phyloP scores from a whole-genome alignment of 495 filamentous ascomycete species.

The Filosporella fistucella region DNA sequence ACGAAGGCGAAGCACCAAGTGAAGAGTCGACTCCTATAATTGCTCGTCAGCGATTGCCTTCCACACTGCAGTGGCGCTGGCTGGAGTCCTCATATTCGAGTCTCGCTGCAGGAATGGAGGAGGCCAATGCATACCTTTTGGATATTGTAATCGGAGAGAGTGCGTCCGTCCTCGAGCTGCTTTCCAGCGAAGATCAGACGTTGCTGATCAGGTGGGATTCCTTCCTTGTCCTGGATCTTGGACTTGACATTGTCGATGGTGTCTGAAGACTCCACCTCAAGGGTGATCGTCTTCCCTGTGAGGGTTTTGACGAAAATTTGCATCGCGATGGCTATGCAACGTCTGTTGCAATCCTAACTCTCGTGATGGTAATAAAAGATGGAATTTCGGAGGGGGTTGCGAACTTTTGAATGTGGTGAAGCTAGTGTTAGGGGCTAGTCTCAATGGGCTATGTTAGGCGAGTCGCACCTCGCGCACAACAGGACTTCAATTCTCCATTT shows the following conservation, averaged over 20 bases:
- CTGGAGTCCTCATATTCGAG: no score
- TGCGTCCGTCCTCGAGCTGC: constrained; percentile 99
- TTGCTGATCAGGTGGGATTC: constrained; percentile 99
- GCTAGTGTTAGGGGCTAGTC: no score
- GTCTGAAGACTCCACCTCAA: constrained; percentile 99
- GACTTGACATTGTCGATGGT: constrained; percentile 99
- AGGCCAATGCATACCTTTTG: no score
- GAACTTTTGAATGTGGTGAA: no score
- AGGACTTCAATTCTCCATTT: no score
- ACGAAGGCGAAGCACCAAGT: constrained; percentile 96
- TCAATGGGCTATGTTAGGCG: no score
- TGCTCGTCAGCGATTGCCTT: no score
- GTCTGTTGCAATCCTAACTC: not conserved
- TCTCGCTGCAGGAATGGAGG: no score
- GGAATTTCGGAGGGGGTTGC: no score
- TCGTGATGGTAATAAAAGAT: not conserved
- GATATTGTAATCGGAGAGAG: constrained; percentile 99
- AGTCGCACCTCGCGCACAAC: no score
- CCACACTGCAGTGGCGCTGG: no score
- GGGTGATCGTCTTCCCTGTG: constrained; percentile 99
- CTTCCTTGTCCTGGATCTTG: constrained; percentile 95
- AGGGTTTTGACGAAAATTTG: constrained; percentile 86
- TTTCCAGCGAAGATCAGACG: constrained; percentile 99
- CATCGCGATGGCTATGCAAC: not conserved
- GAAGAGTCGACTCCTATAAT: constrained; percentile 98